Percentiles rank a stretch among this genome's conserved stretches.
phyloP scores from a whole-genome alignment of 2,329 filamentous ascomycete genomes.

The Shiraia bambusicola region DNA sequence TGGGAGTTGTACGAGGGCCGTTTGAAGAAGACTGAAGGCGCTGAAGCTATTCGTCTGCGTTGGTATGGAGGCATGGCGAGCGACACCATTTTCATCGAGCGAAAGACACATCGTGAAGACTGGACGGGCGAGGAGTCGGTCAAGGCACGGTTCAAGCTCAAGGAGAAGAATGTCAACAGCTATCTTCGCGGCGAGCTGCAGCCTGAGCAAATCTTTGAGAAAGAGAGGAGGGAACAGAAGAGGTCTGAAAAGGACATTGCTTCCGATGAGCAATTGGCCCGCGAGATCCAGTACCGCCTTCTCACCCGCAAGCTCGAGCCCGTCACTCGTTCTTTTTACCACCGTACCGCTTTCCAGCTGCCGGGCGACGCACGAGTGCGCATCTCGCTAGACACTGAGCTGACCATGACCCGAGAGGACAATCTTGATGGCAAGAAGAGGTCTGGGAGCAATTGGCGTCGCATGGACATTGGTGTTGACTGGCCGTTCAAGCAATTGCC shows the following conservation, averaged over 20 bases:
- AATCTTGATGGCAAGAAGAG: slow-evolving; percentile 80
- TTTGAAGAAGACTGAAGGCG: slow-evolving; percentile 95
- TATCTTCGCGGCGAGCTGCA: slow-evolving; percentile 84
- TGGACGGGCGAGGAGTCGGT: slow-evolving; percentile 99
- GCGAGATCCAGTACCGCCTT: slow-evolving; percentile 91
- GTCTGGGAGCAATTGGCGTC: slow-evolving; percentile 86
- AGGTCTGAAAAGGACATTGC: slow-evolving; percentile 90
- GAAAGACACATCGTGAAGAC: slow-evolving; percentile 97
- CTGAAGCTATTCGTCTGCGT: slow-evolving; percentile 90
- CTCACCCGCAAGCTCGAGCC: slow-evolving; percentile 84
- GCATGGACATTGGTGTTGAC: slow-evolving; percentile 97
- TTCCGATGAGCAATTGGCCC: slow-evolving; percentile 83
- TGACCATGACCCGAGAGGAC: slow-evolving; percentile 93
- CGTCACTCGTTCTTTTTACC: slow-evolving; percentile 94
- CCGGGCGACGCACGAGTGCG: slow-evolving; percentile 94
- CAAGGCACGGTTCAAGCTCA: slow-evolving; percentile 90
- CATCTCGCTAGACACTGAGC: slow-evolving; percentile 93
- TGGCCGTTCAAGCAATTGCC: slow-evolving; percentile 90
- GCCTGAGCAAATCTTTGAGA: slow-evolving; percentile 89
- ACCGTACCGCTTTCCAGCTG: slow-evolving; percentile 95
- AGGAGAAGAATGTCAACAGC: slow-evolving; percentile 96
- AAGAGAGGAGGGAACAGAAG: slow-evolving; percentile 92
- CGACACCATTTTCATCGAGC: slow-evolving; percentile 94
- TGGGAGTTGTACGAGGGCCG: slow-evolving; percentile 95
- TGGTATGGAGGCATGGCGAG: slow-evolving; percentile 98